These are phyloP conservation scores for Daldinia sp. DNA, from an alignment of 2,329 filamentous ascomycete genomes.

Conservation along the genomic window DNA sequence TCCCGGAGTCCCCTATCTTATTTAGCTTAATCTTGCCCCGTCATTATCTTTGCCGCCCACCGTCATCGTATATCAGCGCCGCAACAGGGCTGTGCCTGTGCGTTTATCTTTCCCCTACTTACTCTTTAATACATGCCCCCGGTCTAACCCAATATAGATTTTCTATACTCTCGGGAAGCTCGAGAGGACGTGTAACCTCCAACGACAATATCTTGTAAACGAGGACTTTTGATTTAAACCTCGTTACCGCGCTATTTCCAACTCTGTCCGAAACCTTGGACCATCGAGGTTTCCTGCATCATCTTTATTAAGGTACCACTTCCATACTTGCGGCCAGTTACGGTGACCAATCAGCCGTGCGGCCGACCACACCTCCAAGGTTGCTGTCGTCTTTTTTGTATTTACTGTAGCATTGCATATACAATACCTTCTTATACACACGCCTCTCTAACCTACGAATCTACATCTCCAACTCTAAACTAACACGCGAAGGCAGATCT, in stretches of 20 bases:
- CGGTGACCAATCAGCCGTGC: conserved; percentile 26
- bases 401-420: conserved; percentile 16
- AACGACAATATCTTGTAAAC: conserved; percentile 24
- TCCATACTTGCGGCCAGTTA: conserved; percentile 10
- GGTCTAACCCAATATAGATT: conserved; percentile 1
- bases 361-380: conserved; percentile 15
- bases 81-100: conserved; percentile 32
- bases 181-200: conserved; percentile 7
- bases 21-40: conserved; percentile 21
- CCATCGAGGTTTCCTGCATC: conserved; percentile 30
- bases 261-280: conserved; percentile 11
- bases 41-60: conserved; percentile 16
- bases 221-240: conserved; percentile 11
- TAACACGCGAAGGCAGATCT: conserved; percentile 32
- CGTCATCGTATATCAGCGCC: conserved; percentile 28
- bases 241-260: conserved; percentile 17
- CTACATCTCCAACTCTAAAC: conserved; percentile 4
- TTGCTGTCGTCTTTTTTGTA: conserved; percentile 13
- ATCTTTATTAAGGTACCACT: conserved; percentile 35
- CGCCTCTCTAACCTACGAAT: conserved; percentile 15
- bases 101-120: conserved; percentile 8
- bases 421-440: conserved; percentile 2
- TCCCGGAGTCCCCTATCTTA: conserved; percentile 23
- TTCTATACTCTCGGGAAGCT: background rate
- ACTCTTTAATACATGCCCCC: background rate